Evolutionary conservation across 2,329 filamentous ascomycete species (phyloP), one percentile per base, ranked within the genome.

Genomic region (Lecanosticta acicola): DNA sequence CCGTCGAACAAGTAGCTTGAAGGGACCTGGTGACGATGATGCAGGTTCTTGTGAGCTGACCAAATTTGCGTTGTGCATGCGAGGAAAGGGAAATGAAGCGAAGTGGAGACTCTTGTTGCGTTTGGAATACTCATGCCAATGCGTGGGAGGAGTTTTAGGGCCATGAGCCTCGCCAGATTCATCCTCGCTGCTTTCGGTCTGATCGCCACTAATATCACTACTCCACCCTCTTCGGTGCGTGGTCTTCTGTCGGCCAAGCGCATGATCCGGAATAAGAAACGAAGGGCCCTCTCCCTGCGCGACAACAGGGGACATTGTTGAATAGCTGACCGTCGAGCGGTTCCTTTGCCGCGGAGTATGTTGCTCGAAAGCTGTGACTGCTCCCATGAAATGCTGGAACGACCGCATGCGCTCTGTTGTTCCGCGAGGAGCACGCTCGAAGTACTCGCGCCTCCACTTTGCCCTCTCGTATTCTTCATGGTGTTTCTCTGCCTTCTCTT

Each of bases 201-300:
- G 62, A 48, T 65, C 62, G 18, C 57, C 59, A 21, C 55, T 62
- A 24, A 65, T 59, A 41, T 65, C 62, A 44, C 58, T 65, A 39
- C 61, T 65, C 51, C 53, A 64, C n/a, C 55, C 59, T 45, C 60
- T 50, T 18, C 50, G 47, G 44, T 62, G 59, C 32, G 41, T 32
- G 8, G 54, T 52, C 46, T 53, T 57, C 5, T 46, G 39, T 16
- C 48, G 47, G n/a, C 49, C 44, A 8, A 58, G 43, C 3, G 47
- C 48, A 34, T 48, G 54, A 11, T 60, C 56, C 4, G 59, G 55
- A 9, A 36, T 45, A 3, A 59, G 46, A 29, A 55, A 58, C 21
- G 56, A 50, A 5, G 41, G 38, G n/a, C 46, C 52, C 24, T 55
- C 50, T 9, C 50, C 41, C 2, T 50, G 45, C 3, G 51, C 58